Base-by-base conservation (phyloP, 768 basidiomycete species). In the Ephemerocybe angulata region DNA sequence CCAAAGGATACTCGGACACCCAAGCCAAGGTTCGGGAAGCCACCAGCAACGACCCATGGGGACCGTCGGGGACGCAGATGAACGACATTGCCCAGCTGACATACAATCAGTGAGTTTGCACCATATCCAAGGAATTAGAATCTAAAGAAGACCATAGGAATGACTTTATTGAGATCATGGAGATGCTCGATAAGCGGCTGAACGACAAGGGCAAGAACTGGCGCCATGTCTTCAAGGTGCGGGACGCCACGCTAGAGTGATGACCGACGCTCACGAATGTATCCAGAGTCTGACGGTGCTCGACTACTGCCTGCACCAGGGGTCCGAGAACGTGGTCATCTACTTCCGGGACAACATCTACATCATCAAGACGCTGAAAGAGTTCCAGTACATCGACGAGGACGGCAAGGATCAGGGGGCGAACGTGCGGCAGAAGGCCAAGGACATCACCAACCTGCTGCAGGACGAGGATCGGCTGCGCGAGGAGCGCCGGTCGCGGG, bases 151-250 rank as follows among this genome's bases (percentile, higher is more conserved):
- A 27, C 15, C 17, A 50, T 37, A 82, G 94, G 72, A 88, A 86
- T 56, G 95, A 98, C 65, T 99, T 99, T 69, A 93, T 98, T 12
- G 97, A 99, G 74, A 92, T 99, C 65, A 98, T 99, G 93, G 97
- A 99, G 77, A 97, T 98, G 93, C 80, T 99, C 47, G 97, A 98
- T 73, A 98, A 99, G 73, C 86, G 97, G 50, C 75, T 99, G 58
- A 94, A 94, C 63, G 97, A 99, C 76, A 98, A 97, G 78, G 97
- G 97, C 33, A 98, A 98, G 84, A 98, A 98, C 65, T 99, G 97
- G 97, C 83, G 96, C 50, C 97, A 99, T 77, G 96, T 98, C 55
- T 98, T 97, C 83, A 98, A 98, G 81, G 93, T 87, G 21, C 41
- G 41, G 13, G 8, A 35, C 33, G 8, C 8, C 8, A 17, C 33